Conservation (phyloP, 1,139 yeast species). For the Wickerhamomyces sp. region DNA sequence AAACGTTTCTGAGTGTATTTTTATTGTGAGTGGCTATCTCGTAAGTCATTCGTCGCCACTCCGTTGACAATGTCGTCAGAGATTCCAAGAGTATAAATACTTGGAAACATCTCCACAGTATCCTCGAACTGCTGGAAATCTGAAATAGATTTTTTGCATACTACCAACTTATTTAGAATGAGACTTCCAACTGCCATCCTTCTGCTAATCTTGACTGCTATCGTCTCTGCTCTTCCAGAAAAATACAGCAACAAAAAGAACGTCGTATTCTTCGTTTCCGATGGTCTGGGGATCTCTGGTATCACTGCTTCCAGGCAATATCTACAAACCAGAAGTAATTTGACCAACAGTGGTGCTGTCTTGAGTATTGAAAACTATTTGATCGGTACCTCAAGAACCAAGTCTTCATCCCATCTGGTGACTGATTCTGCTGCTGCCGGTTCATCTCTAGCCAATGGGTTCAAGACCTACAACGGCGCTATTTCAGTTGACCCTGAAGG, state of each 20-base stretch:
- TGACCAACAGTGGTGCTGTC: conserved; percentile 15
- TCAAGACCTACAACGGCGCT: conserved; percentile 23
- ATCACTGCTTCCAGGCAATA: conserved; percentile 21
- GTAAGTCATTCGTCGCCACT: no score
- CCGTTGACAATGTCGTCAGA: no score
- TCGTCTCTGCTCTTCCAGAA: conserved; percentile 18
- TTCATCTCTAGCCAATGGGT: conserved; percentile 19
- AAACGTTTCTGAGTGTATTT: no score
- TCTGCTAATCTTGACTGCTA: conserved; percentile 15
- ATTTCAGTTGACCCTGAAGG: conserved; percentile 21
- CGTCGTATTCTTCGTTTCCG: conserved; percentile 22
- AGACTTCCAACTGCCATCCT: conserved; percentile 19
- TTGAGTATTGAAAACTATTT: conserved; percentile 20
- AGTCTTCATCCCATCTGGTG: conserved; percentile 17
- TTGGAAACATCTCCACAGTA: no score
- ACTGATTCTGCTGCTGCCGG: conserved; percentile 25
- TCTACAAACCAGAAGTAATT: conserved; percentile 13
- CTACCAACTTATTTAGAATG: no score
- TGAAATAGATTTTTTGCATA: no score
- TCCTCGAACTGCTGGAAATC: no score
- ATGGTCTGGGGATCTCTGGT: conserved; percentile 21
- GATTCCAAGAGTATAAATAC: no score
- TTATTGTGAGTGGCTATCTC: no score
- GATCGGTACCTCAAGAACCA: conserved; percentile 22
- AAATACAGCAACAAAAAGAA: conserved; percentile 21